Conservation (phyloP, 805 yeast genomes). For the Metschnikowia proteae region DNA sequence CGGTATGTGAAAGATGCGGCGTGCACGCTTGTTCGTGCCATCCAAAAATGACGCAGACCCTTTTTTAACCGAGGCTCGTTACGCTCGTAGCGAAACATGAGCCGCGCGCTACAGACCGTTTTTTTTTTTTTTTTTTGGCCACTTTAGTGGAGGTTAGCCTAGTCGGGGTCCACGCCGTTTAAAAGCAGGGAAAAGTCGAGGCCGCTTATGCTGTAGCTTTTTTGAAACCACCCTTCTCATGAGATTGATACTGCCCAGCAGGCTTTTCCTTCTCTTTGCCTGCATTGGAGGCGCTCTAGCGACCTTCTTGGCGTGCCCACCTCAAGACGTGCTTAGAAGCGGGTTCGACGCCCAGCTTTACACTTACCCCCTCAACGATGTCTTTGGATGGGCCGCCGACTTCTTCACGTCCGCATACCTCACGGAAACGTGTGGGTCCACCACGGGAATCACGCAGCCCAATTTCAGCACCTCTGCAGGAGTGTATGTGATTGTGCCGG, state of each 20-base stretch:
- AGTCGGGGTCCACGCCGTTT: too few relatives aligned
- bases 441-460: constrained; percentile 9
- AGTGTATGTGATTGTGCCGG: not conserved
- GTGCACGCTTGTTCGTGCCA: too few relatives aligned
- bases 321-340: not conserved
- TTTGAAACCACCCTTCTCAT: not conserved
- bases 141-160: too few relatives aligned
- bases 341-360: not conserved
- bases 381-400: not conserved
- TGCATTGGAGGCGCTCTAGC: not conserved
- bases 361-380: not conserved
- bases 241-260: not conserved
- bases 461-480: constrained; percentile 4
- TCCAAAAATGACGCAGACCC: too few relatives aligned
- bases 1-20: too few relatives aligned
- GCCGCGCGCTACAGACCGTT: too few relatives aligned
- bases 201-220: too few relatives aligned
- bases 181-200: too few relatives aligned
- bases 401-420: constrained; percentile 4
- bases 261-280: not conserved
- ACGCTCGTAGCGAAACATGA: too few relatives aligned
- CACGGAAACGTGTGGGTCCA: not conserved
- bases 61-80: too few relatives aligned
- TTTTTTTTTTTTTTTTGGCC: too few relatives aligned
- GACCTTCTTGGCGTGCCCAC: not conserved